Percentiles rank a stretch among this genome's conserved stretches.
Conservation (phyloP, 202 grass and related monocot species). For the Panicum hallii region DNA sequence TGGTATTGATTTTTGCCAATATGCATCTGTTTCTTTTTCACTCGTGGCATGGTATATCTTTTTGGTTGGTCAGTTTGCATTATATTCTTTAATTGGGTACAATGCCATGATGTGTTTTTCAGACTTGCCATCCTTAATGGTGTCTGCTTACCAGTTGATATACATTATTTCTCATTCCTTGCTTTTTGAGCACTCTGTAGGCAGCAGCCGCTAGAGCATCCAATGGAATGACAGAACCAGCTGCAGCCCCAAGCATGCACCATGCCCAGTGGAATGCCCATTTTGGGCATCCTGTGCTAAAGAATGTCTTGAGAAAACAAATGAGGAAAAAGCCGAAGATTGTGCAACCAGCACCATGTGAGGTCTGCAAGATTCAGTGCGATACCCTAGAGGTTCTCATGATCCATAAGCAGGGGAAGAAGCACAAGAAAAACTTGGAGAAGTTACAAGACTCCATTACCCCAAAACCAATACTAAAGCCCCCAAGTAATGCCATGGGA, state of each 20-base stretch:
- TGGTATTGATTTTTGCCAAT: neutral
- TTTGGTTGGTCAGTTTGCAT: neutral
- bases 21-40: neutral
- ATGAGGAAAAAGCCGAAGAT: conserved; percentile 50
- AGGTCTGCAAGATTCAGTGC: conserved; percentile 77
- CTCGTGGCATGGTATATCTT: neutral
- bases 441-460: conserved; percentile 73
- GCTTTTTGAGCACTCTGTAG: conserved; percentile 26
- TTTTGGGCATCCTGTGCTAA: conserved; percentile 55
- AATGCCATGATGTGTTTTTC: conserved; percentile 15
- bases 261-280: conserved; percentile 66
- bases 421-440: conserved; percentile 82
- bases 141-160: conserved; percentile 9
- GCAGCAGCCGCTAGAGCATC: conserved; percentile 49
- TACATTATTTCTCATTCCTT: neutral
- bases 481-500: conserved; percentile 25
- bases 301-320: conserved; percentile 35
- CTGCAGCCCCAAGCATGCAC: conserved; percentile 42
- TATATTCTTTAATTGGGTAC: neutral
- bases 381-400: conserved; percentile 64
- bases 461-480: conserved; percentile 44
- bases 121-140: conserved; percentile 22
- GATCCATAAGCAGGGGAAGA: conserved; percentile 78
- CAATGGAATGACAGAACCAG: conserved; percentile 44
- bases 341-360: conserved; percentile 59